Evolutionary conservation across 1,139 yeast genomes (phyloP), one percentile per base, ranked within the genome.

Genomic region (Meyerozyma elateridarum): DNA sequence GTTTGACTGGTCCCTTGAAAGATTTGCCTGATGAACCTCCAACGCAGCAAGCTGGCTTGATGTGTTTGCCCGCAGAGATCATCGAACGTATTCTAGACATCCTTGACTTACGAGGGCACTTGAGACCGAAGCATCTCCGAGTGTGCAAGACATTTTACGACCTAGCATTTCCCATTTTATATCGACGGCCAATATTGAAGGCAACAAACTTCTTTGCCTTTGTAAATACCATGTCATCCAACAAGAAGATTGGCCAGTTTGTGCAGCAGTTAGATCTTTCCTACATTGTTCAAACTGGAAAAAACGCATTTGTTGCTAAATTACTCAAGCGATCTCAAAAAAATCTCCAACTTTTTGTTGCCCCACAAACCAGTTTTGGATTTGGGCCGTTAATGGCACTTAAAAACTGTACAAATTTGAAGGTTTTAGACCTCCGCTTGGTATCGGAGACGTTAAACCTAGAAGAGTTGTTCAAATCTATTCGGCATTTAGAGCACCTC

Each of bases 311-410:
- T 54, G 89, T 91, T 14, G 85, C 96, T 1, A 81, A 84, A 43
- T 52, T 91, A 5, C 60, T 91, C 36, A 74, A 94, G 48, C 65
- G 95, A 29, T 84, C 95, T 36, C 72, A 87, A 8, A 56, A 68
- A 15, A 70, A 69, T 30, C 59, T 91, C 32, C 70, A 76, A 41
- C 63, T 67, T 8, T 88, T 91, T 49, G 75, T 84, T 6, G 96
- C 97, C 0, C 96, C 97, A 1, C 97, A 89, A 51, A 82, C 96
- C 21, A 84, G 95, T 60, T 89, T 91, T 63, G 97, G 97, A 0
- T 71, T 81, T 37, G 85, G 95, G 1, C 96, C 97, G 1, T 60
- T 89, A 44, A 72, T 87, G 14, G 81, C 94, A 29, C 63, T 91
- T 31, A 74, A 84, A 37, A 67, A 79, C 32, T 91, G 98, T 54